Evolutionary conservation across 345 rosid species (phyloP), one percentile per base, ranked within the genome.

Genomic region (Sonneratia caseolaris): DNA sequence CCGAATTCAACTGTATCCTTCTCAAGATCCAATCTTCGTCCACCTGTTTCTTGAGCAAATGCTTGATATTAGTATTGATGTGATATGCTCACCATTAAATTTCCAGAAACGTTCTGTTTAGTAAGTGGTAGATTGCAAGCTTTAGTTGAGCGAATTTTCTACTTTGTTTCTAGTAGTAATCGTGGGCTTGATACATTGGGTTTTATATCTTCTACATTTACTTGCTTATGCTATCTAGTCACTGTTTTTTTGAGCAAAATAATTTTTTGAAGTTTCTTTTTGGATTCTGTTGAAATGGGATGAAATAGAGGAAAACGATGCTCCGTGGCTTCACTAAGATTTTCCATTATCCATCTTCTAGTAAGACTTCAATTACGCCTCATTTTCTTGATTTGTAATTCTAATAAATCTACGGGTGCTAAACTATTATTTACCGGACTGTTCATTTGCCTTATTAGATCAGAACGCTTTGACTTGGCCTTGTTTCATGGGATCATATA

Each of bases 1-100:
- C 72, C 35, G 78, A 71, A 1, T 69, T 68, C 53, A 43, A n/a
- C 19, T 18, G 40, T 42, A 56, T 42, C 32, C 27, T 37, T 27
- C 37, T 40, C 57, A 40, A 62, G 67, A 35, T 18, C 74, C 71
- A 15, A 68, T 16, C 11, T 2, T 9, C 56, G 48, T 53, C 66
- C 59, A 47, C 70, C 12, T 66, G 19, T 51, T 37, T 57, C 32
- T 53, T 36, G 69, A 64, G 21, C 66, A 56, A 67, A 69, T 74
- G 4, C 36, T 21, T 40, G 66, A 11, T 11, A 68, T 53, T n/a
- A 42, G 48, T 43, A 66, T 45, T 21, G 74, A 10, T 64, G 37
- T 22, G 21, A 15, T 19, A 37, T 42, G 37, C 53, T 42, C 14
- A 22, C 37, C 35, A 71, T 35, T 51, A 21, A 18, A 49, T 14